phyloP scores from a whole-genome alignment of 2,329 filamentous ascomycete species.

The Thelonectria blattea region DNA sequence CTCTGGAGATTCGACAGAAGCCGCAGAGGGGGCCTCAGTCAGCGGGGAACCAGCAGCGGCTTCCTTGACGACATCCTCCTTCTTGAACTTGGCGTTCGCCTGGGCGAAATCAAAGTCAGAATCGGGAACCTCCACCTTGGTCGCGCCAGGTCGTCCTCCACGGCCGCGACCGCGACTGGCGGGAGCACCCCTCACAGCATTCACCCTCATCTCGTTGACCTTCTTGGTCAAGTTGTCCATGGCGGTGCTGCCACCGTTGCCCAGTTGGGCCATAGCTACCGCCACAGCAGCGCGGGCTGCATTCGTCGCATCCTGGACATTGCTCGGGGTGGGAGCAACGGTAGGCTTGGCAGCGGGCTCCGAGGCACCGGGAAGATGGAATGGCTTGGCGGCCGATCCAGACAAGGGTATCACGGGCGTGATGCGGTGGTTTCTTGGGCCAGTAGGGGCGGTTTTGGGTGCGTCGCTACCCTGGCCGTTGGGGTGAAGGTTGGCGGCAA shows the following conservation, averaged over 20 bases:
- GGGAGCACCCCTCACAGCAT: constrained; percentile 59
- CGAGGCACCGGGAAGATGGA: constrained; percentile 41
- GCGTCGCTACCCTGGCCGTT: constrained; percentile 47
- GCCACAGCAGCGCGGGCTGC: constrained; percentile 80
- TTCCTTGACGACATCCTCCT: constrained; percentile 75
- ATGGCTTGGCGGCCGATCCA: constrained; percentile 50
- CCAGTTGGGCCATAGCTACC: constrained; percentile 77
- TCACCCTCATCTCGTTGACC: constrained; percentile 77
- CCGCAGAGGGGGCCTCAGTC: constrained; percentile 55
- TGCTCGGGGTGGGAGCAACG: constrained; percentile 44
- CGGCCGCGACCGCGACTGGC: constrained; percentile 57
- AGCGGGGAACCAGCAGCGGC: constrained; percentile 80
- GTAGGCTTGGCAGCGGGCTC: constrained; percentile 46
- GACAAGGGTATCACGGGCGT: constrained; percentile 71
- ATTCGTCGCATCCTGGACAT: constrained; percentile 71
- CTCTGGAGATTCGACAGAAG: constrained; percentile 46
- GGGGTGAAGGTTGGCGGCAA: constrained; percentile 49
- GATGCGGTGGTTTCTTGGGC: constrained; percentile 60
- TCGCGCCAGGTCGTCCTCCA: constrained; percentile 52
- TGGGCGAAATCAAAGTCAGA: constrained; percentile 90
- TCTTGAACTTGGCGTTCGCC: constrained; percentile 56
- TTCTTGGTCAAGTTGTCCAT: constrained; percentile 77
- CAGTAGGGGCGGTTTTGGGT: constrained; percentile 51
- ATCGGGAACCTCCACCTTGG: constrained; percentile 86
- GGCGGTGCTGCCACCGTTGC: constrained; percentile 51